Percentiles rank a stretch among this genome's conserved stretches.
These are phyloP conservation scores for Russula earlei DNA, from an alignment of 768 basidiomycete genomes.

Conservation along the genomic window DNA sequence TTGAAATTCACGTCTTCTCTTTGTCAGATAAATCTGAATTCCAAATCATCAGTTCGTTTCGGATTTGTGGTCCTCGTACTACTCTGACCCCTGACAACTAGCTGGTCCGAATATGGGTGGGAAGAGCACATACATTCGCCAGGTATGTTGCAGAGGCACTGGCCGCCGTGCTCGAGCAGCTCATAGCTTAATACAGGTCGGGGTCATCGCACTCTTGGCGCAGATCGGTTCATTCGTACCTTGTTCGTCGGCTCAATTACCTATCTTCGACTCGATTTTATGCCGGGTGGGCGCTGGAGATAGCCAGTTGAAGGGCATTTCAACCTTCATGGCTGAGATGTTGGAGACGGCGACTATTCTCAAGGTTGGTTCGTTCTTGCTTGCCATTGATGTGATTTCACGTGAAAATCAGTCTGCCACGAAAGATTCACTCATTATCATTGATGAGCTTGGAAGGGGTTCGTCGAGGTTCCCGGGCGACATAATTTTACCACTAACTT, in stretches of 20 bases:
- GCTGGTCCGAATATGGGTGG: slow-evolving; percentile 99
- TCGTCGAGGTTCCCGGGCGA: slow-evolving; percentile 7
- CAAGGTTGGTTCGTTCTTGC: slow-evolving; percentile 40
- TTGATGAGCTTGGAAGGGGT: slow-evolving; percentile 94
- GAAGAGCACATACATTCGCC: slow-evolving; percentile 94
- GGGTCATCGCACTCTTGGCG: slow-evolving; percentile 94
- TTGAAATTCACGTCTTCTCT: neutral
- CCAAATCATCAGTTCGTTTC: slow-evolving; percentile 75
- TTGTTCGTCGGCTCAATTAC: slow-evolving; percentile 74
- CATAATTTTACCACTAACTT: neutral
- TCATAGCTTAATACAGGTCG: slow-evolving; percentile 44
- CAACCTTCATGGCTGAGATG: slow-evolving; percentile 99
- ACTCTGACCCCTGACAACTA: slow-evolving; percentile 23
- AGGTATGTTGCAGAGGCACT: slow-evolving; percentile 35
- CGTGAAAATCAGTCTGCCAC: slow-evolving; percentile 61
- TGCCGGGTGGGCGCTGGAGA: slow-evolving; percentile 97
- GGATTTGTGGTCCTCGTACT: neutral
- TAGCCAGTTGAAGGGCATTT: slow-evolving; percentile 94
- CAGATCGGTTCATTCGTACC: slow-evolving; percentile 95
- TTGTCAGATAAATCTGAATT: slow-evolving; percentile 74
- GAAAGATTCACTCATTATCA: slow-evolving; percentile 88
- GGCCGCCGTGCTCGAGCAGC: neutral
- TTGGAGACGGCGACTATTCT: slow-evolving; percentile 95
- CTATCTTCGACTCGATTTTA: slow-evolving; percentile 91
- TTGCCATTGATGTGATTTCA: neutral